These are phyloP conservation scores for Mycosphaerella sp. DNA, from an alignment of 2,329 filamentous ascomycete species.

Conservation along the genomic window DNA sequence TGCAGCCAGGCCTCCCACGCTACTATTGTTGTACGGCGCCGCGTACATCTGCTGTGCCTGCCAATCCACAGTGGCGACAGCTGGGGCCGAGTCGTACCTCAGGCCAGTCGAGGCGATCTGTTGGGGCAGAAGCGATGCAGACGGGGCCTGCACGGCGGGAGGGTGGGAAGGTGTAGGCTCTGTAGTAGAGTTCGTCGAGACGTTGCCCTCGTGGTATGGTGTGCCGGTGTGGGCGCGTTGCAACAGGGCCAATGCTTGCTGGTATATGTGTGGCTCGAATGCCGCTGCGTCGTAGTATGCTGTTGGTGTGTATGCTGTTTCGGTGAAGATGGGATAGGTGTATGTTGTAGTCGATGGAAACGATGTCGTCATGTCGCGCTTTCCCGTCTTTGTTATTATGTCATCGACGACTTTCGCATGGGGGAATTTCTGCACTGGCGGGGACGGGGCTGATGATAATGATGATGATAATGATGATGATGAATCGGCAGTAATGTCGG, in stretches of 20 bases:
- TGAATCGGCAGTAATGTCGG: conserved; percentile 1
- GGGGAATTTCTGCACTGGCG: too few relatives aligned
- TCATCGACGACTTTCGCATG: too few relatives aligned
- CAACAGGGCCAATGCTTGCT: conserved; percentile 13
- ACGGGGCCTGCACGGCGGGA: conserved; percentile 1
- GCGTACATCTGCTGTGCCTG: conserved; percentile 19
- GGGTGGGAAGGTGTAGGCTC: neutral
- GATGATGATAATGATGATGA: neutral
- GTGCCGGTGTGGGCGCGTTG: neutral
- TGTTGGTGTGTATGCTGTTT: neutral
- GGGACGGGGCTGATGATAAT: neutral
- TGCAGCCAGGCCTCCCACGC: conserved; percentile 20
- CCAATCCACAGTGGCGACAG: conserved; percentile 18
- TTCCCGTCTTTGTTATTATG: neutral
- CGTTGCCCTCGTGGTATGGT: neutral
- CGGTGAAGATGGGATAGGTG: neutral
- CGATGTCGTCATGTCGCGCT: neutral
- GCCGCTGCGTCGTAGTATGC: neutral
- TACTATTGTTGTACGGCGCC: conserved; percentile 18
- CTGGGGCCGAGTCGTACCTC: conserved; percentile 15
- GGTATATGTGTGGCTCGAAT: conserved; percentile 8
- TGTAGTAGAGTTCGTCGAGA: neutral
- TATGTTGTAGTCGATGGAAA: conserved; percentile 2
- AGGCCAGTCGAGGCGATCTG: neutral
- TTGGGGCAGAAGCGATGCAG: conserved; percentile 1